Evolutionary conservation across 225 moss, liverwort and hornwort species (phyloP).

Genomic region (Polytrichum commune): DNA sequence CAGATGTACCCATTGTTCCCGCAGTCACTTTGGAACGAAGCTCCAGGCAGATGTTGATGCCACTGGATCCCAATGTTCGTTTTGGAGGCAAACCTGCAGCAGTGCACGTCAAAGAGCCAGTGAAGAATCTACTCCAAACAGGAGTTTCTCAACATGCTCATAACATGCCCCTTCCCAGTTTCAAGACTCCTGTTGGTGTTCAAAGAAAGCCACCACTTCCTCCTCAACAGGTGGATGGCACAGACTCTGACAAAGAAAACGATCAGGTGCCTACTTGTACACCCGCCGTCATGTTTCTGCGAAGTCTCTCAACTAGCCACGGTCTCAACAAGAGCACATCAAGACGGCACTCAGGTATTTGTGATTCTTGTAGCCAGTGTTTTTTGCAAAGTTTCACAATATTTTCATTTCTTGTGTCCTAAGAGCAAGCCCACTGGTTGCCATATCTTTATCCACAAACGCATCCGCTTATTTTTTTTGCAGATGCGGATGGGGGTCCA

Average conservation of each 20-base stretch:
- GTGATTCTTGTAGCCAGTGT: neutral
- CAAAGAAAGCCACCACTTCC: neutral
- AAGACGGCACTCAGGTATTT: constrained; percentile 37
- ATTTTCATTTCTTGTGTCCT: neutral
- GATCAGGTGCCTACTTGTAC: constrained; percentile 40
- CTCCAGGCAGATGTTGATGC: constrained; percentile 14
- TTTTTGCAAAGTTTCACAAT: neutral
- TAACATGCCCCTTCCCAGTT: constrained; percentile 10
- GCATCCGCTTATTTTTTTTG: too few species aligned
- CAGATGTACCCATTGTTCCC: constrained; percentile 3
- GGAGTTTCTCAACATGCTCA: constrained; percentile 25
- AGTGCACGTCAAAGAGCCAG: neutral
- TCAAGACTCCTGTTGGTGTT: neutral
- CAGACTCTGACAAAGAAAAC: constrained; percentile 45
- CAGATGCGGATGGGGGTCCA: too few species aligned
- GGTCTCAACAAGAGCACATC: constrained; percentile 28
- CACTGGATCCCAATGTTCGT: constrained; percentile 17
- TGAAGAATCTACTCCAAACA: constrained; percentile 12
- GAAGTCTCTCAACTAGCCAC: constrained; percentile 39
- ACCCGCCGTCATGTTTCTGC: constrained; percentile 46
- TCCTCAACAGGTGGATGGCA: neutral
- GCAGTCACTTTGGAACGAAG: neutral
- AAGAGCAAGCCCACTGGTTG: too few species aligned
- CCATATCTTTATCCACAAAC: too few species aligned
- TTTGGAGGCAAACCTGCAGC: constrained; percentile 6